Percentiles rank a stretch among this genome's conserved stretches.
Conservation (phyloP, 768 basidiomycete species). For the Neoboletus subvelutipes region DNA sequence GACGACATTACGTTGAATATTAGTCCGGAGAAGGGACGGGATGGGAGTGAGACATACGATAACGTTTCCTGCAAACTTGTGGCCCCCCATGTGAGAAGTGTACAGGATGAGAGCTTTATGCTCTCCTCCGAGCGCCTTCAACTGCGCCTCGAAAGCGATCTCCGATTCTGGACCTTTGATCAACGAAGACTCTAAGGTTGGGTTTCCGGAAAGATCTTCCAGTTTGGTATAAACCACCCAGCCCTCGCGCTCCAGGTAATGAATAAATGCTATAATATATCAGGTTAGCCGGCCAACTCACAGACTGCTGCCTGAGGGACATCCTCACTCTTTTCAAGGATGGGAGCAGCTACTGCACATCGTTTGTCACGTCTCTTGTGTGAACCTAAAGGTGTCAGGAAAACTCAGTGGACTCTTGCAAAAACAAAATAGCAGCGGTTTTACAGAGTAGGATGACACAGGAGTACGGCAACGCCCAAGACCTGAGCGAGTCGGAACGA, state of each 20-base stretch:
- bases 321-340: slow-evolving; percentile 68
- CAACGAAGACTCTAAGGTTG: slow-evolving; percentile 27
- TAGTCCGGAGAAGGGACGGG: background rate
- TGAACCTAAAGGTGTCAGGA: slow-evolving; percentile 58
- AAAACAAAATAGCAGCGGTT: slow-evolving; percentile 19
- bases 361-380: slow-evolving; percentile 93
- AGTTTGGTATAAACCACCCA: slow-evolving; percentile 78
- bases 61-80: slow-evolving; percentile 89
- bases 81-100: slow-evolving; percentile 91
- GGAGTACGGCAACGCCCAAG: slow-evolving; percentile 86
- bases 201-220: slow-evolving; percentile 48
- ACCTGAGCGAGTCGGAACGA: slow-evolving; percentile 51
- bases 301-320: slow-evolving; percentile 16
- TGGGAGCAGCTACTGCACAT: slow-evolving; percentile 84
- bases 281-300: slow-evolving; percentile 5
- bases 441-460: slow-evolving; percentile 88
- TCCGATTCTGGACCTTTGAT: slow-evolving; percentile 43
- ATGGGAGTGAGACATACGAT: slow-evolving; percentile 56
- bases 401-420: background rate
- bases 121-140: slow-evolving; percentile 47
- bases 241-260: slow-evolving; percentile 60
- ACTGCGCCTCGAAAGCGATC: slow-evolving; percentile 45
- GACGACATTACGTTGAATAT: background rate
- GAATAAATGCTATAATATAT: slow-evolving; percentile 51
- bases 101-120: slow-evolving; percentile 80